Evolutionary conservation across 2,329 filamentous ascomycete species (phyloP).

Genomic region (Cordyceps cateniannulata): DNA sequence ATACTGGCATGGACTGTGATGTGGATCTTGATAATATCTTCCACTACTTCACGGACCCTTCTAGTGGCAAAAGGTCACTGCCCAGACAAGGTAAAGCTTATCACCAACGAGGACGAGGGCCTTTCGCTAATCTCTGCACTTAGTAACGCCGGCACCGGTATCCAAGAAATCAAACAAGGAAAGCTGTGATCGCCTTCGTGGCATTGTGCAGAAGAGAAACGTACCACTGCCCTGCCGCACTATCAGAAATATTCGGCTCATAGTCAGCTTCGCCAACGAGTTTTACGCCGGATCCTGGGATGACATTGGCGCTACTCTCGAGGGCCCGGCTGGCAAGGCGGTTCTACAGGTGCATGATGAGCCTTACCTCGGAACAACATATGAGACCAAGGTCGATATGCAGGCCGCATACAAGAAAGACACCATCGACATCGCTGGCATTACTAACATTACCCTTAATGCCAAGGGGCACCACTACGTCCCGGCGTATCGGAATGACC

Average conservation of each 20-base stretch:
- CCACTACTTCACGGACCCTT: too few relatives aligned
- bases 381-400: background rate
- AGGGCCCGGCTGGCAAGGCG: background rate
- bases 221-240: background rate
- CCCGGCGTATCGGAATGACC: background rate
- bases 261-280: background rate
- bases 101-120: background rate
- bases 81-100: background rate
- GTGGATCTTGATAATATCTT: too few relatives aligned
- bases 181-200: background rate
- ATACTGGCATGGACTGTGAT: background rate
- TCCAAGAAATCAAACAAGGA: background rate
- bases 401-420: background rate
- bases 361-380: background rate
- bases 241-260: background rate
- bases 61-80: too few relatives aligned
- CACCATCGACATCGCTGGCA: background rate
- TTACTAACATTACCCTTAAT: background rate
- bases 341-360: background rate
- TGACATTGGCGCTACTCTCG: background rate
- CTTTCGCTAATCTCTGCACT: background rate
- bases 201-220: background rate
- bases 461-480: background rate
- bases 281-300: background rate
- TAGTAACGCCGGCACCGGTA: background rate